Evolutionary conservation across 257 asterid genomes (phyloP), one percentile per base, ranked within the genome.

Genomic region (Fraxinus americana): DNA sequence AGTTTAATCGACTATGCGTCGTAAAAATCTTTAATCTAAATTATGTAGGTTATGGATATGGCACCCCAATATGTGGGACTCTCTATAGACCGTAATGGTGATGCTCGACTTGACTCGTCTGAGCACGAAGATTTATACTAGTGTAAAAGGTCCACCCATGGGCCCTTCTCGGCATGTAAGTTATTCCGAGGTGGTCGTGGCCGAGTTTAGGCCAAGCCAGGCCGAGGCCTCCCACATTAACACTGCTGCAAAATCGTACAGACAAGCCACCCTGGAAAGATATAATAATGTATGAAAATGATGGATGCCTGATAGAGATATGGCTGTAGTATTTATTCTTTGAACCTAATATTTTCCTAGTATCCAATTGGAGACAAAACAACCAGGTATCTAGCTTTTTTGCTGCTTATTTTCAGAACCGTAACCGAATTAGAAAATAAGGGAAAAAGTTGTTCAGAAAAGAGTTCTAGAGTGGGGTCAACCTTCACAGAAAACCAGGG

Each of bases 231-330:
- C 59, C n/a, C 59, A 57, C 66, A 1, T n/a, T 1, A n/a, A 19
- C 27, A 57, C 66, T 1, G 7, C 65, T 57, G 10, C 10, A 57
- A 5, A 57, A 6, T 57, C 70, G 25, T 82, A 79, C 86, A 84
- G 71, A 83, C 79, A 81, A 80, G 81, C 83, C 90, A 86, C 81
- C 82, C 90, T 89, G 94, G 92, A 82, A 85, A 79, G 79, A 72
- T 69, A 25, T 74, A 77, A 38, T 14, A 32, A 39, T 16, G 13
- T 16, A 66, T 76, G 78, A 29, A 23, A 73, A 12, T 79, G 78
- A 41, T 82, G 79, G 80, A 74, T 81, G 38, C 68, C 75, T 81
- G 85, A 80, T 75, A 80, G 52, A 73, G 87, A 81, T 63, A 13
- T 63, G 61, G 16, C 30, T 14, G 70, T 4, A 4, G 32, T 61